Conservation (phyloP, 176 grass and related monocot species). For the Rhynchospora tenuis region DNA sequence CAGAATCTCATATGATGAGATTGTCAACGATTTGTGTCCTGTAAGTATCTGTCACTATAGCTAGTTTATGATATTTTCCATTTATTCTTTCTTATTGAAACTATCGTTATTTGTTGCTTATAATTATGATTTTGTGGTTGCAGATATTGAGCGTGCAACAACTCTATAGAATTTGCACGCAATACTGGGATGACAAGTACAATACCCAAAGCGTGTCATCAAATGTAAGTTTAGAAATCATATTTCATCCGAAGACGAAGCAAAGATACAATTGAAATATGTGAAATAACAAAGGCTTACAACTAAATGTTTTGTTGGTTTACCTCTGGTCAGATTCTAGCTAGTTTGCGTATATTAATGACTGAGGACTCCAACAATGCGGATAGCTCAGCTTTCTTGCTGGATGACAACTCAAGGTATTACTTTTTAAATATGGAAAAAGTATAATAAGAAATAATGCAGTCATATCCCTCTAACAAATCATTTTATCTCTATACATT, state of each 20-base stretch:
- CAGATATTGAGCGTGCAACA: constrained; percentile 91
- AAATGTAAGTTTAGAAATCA: constrained; percentile 52
- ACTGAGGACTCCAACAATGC: constrained; percentile 79
- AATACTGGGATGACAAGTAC: constrained; percentile 99
- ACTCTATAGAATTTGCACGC: constrained; percentile 91
- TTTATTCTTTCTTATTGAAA: constrained; percentile 12
- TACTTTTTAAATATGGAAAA: background rate
- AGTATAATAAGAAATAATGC: background rate
- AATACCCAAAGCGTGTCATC: constrained; percentile 92
- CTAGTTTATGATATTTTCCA: background rate
- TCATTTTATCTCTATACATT: background rate
- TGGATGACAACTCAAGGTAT: constrained; percentile 92
- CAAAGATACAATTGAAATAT: background rate
- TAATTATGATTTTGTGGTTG: constrained; percentile 12
- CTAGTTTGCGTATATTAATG: constrained; percentile 86
- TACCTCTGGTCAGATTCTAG: constrained; percentile 55
- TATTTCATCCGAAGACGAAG: background rate
- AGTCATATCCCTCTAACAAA: background rate
- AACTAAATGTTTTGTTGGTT: background rate
- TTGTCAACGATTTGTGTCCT: constrained; percentile 83
- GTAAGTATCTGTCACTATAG: constrained; percentile 39
- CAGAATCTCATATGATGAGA: constrained; percentile 97
- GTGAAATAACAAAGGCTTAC: background rate
- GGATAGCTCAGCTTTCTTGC: constrained; percentile 78
- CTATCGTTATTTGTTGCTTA: constrained; percentile 7